A percentile compares a stretch with the other conserved stretches of the same genome.
Conservation (phyloP, 352 stramenopile genomes). For the Globisporangium middletonii region DNA sequence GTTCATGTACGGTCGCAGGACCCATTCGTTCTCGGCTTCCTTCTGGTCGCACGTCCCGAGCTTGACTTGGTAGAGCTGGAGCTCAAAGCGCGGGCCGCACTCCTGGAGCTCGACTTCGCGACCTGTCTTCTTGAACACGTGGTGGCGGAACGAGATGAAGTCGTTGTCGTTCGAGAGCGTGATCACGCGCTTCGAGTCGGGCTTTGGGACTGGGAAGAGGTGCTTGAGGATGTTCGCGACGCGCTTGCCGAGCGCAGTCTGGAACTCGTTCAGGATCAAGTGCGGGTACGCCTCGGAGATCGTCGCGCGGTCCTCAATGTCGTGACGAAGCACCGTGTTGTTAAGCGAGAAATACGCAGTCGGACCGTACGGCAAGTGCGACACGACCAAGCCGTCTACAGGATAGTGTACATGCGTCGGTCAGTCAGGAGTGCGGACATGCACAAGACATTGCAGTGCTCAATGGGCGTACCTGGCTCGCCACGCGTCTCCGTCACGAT, state of each 20-base stretch:
- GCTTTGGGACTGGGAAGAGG: constrained; percentile 97
- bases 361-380: constrained; percentile 97
- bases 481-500: constrained; percentile 98
- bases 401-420: background rate
- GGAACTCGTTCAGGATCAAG: constrained; percentile 97
- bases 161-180: constrained; percentile 98
- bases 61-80: constrained; percentile 97
- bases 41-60: constrained; percentile 98
- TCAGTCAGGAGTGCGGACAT: too few relatives aligned
- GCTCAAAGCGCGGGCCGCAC: constrained; percentile 96
- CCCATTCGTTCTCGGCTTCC: constrained; percentile 99
- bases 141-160: constrained; percentile 99
- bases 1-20: constrained; percentile 99
- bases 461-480: constrained; percentile 75
- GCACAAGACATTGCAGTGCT: too few relatives aligned
- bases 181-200: constrained; percentile 95
- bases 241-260: constrained; percentile 91
- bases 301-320: constrained; percentile 96
- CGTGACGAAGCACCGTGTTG: constrained; percentile 96
- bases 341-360: constrained; percentile 98
- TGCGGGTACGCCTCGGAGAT: constrained; percentile 93
- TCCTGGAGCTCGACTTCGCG: constrained; percentile 94
- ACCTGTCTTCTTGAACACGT: constrained; percentile 96
- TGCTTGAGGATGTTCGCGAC: constrained; percentile 98
- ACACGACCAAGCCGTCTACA: constrained; percentile 96